phyloP scores from a whole-genome alignment of 108 stramenopile genomes.

The Cylindrotheca closterium region DNA sequence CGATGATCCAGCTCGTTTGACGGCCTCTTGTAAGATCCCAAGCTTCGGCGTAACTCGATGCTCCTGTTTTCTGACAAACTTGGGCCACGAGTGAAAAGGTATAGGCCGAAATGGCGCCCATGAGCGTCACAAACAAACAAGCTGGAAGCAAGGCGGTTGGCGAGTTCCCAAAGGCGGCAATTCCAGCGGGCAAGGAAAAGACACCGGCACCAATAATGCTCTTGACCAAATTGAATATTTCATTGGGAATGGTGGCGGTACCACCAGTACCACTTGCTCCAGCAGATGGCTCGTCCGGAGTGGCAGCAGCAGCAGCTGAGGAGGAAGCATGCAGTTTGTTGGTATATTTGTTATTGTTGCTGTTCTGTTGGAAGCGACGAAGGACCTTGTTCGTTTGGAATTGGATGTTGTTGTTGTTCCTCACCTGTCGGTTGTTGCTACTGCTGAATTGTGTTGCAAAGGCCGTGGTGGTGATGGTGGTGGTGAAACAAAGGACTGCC shows the following conservation, averaged over 20 bases:
- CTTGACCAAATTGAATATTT: slow-evolving; percentile 86
- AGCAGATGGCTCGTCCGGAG: neutral
- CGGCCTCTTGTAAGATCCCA: slow-evolving; percentile 47
- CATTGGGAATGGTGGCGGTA: slow-evolving; percentile 20
- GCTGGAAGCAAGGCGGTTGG: slow-evolving; percentile 79
- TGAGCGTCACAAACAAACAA: slow-evolving; percentile 51
- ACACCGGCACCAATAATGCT: slow-evolving; percentile 88
- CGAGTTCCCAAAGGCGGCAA: slow-evolving; percentile 84
- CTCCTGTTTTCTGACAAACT: slow-evolving; percentile 58
- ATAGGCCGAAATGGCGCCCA: slow-evolving; percentile 83
- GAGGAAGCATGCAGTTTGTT: too few species aligned
- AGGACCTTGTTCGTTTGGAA: too few species aligned
- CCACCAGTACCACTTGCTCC: neutral
- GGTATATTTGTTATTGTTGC: too few species aligned
- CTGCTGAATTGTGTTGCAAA: too few species aligned
- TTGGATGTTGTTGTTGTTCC: too few species aligned
- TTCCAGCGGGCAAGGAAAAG: slow-evolving; percentile 81
- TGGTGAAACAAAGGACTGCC: too few species aligned
- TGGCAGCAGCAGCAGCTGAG: too few species aligned
- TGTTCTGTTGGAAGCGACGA: too few species aligned
- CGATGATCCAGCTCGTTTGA: slow-evolving; percentile 58
- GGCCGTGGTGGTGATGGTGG: too few species aligned
- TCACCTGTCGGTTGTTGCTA: too few species aligned
- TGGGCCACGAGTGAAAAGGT: slow-evolving; percentile 81
- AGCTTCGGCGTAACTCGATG: slow-evolving; percentile 16